Evolutionary conservation across 1,139 yeast species (phyloP).

Genomic region (Debaryomyces udenii): DNA sequence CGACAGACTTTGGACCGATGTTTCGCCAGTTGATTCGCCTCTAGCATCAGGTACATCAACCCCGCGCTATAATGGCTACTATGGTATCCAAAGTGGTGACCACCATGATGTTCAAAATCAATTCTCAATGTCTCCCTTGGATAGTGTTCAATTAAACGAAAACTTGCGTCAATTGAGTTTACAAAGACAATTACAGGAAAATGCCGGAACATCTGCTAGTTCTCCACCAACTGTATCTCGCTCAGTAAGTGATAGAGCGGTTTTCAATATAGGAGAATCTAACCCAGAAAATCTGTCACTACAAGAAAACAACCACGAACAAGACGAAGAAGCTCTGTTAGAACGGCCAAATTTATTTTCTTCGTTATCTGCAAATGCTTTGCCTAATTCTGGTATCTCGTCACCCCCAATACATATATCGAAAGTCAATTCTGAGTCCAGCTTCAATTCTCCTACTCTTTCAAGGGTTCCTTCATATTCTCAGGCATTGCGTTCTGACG

Average conservation of each 20-base stretch:
- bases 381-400: constrained; percentile 38
- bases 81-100: constrained; percentile 4
- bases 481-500: constrained; percentile 64
- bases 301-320: constrained; percentile 3
- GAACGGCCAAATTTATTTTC: constrained; percentile 3
- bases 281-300: constrained; percentile 16
- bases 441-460: constrained; percentile 30
- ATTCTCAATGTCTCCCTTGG: constrained; percentile 47
- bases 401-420: constrained; percentile 65
- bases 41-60: constrained; percentile 54
- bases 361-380: constrained; percentile 14
- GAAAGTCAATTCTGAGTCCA: constrained; percentile 53
- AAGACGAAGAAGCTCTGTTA: constrained; percentile 17
- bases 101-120: constrained; percentile 33
- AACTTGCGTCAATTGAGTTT: constrained; percentile 56
- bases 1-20: constrained; percentile 81
- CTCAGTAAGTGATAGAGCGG: constrained; percentile 33
- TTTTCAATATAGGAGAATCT: constrained; percentile 49
- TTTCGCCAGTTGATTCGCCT: constrained; percentile 62
- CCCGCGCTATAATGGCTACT: constrained; percentile 31
- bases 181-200: constrained; percentile 48
- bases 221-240: constrained; percentile 12
- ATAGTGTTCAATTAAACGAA: constrained; percentile 49
- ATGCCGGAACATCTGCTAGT: constrained; percentile 13
- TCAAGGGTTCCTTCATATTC: constrained; percentile 82